Evolutionary conservation across 2,329 filamentous ascomycete species (phyloP), one percentile per base, ranked within the genome.

Genomic region (Dothiorella sarmentorum): DNA sequence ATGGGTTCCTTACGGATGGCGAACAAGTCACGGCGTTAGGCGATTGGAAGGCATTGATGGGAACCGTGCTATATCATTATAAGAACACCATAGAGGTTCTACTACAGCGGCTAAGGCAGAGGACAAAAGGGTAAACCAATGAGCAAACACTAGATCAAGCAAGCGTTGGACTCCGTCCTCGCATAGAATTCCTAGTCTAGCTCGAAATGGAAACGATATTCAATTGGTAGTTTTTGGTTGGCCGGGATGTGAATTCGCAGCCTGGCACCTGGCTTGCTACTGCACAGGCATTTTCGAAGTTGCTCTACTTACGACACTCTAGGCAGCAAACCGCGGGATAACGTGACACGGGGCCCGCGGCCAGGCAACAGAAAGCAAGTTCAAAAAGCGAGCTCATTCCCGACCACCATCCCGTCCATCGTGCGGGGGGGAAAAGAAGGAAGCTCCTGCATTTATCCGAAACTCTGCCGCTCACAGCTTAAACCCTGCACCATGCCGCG

Each of bases 161-260:
- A 45, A 15, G 26, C 24, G 20, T 15, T 9, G 29, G 27, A 40
- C 33, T 26, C 18, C 37, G 31, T 17, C 20, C 27, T 24, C 35
- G n/a, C 33, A 15, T 40, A 10, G 49, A 20, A 5, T 18, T 17
- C 40, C 35, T 17, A 11, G 33, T 9, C 33, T 53, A 40, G 49
- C 49, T 53, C 22, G 3, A 40, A 53, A 27, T 20, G 49, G 49
- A 40, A 53, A 53, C 18, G 49, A 52, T 52, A 26, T 37, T 31
- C 47, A 37, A 26, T 3, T 5, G 24, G n/a, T n/a, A n/a, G n/a
- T n/a, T 4, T 27, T 38, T 40, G 27, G 27, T 13, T 31, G 17
- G 44, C 18, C n/a, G 18, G 6, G 17, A 22, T 15, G 7, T 38
- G 35, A 40, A 27, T 10, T 29, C 40, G 29, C 27, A 29, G 29